Evolutionary conservation across 345 rosid species (phyloP).

Genomic region (Lepidium didymum): DNA sequence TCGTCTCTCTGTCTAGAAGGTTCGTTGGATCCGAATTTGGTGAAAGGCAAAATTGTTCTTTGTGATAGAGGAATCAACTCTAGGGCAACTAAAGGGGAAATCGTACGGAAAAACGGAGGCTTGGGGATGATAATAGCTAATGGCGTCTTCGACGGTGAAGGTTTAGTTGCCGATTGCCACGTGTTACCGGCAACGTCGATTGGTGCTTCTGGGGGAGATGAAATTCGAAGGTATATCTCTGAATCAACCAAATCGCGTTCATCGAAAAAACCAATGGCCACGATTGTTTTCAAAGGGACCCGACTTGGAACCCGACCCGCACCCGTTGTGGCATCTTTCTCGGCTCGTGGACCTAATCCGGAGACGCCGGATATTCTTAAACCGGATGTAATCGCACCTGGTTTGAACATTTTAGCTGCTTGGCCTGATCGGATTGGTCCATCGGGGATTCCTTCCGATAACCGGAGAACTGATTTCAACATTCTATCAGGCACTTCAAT

Average conservation of each 20-base stretch:
- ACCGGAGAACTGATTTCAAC: slow-evolving; percentile 64
- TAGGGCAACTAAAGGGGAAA: slow-evolving; percentile 76
- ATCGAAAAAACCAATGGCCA: slow-evolving; percentile 47
- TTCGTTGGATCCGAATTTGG: slow-evolving; percentile 52
- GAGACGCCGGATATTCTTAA: slow-evolving; percentile 73
- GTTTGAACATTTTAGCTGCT: slow-evolving; percentile 87
- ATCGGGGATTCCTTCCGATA: slow-evolving; percentile 56
- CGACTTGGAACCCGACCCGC: slow-evolving; percentile 60
- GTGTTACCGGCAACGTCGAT: slow-evolving; percentile 72
- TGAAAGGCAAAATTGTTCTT: slow-evolving; percentile 65
- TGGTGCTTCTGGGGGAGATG: slow-evolving; percentile 66
- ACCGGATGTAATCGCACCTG: slow-evolving; percentile 88
- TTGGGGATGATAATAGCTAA: slow-evolving; percentile 89
- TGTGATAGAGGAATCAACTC: slow-evolving; percentile 91
- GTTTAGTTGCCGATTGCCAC: slow-evolving; percentile 87
- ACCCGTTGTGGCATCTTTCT: slow-evolving; percentile 86
- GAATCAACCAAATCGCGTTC: slow-evolving; percentile 33
- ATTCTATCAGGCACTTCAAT: slow-evolving; percentile 91
- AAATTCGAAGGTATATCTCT: slow-evolving; percentile 54
- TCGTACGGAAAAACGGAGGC: slow-evolving; percentile 77
- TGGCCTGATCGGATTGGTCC: slow-evolving; percentile 90
- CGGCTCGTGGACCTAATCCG: slow-evolving; percentile 81
- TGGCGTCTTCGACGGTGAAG: slow-evolving; percentile 85
- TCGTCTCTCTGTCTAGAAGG: slow-evolving; percentile 79
- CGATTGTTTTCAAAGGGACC: slow-evolving; percentile 78